Evolutionary conservation across 768 basidiomycete species (phyloP), one percentile per base, ranked within the genome.

Genomic region (Amanita exitialis): DNA sequence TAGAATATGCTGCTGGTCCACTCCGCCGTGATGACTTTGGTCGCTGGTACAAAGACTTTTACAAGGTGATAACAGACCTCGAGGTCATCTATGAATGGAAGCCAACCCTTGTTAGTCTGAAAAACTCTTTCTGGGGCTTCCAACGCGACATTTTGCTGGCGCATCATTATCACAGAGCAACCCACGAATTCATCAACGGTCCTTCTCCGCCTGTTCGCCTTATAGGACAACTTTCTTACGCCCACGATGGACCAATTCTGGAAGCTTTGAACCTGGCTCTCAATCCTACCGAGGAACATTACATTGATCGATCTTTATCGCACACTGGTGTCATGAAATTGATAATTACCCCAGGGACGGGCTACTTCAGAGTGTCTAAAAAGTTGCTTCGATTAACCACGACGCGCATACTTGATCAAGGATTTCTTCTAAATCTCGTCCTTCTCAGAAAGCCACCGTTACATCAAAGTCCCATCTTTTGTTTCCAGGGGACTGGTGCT

Each of bases 161-260:
- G 4, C 92, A 93, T 59, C 90, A 92, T 63, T 86, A 89, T 58
- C 87, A 93, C 58, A 83, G 83, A 45, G 79, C 83, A 10, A 69
- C 72, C 12, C 62, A 75, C 51, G 75, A 81, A 45, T 66, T 68
- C n/a, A 63, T 62, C 13, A 69, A 65, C 39, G 72, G 69, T n/a
- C 61, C 66, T 3, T 69, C 74, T 18, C 75, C 80, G 32, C 78
- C 76, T 41, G 80, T 79, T 21, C 79, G 87, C 13, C 73, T 93
- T 12, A 79, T 91, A 10, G 92, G 92, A 2, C 75, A 76, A 25
- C 69, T 94, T 27, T 90, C 87, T 0, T 82, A 78, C 62, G 95
- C 96, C 0, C 91, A 95, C 58, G 93, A 98, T 56, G 92, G 93
- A 0, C 93, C 93, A 36, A 74, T 98, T n/a, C 77, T 98, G 4